Evolutionary conservation across 2,329 filamentous ascomycete species (phyloP), one percentile per base, ranked within the genome.

Genomic region (Apiospora sp.): DNA sequence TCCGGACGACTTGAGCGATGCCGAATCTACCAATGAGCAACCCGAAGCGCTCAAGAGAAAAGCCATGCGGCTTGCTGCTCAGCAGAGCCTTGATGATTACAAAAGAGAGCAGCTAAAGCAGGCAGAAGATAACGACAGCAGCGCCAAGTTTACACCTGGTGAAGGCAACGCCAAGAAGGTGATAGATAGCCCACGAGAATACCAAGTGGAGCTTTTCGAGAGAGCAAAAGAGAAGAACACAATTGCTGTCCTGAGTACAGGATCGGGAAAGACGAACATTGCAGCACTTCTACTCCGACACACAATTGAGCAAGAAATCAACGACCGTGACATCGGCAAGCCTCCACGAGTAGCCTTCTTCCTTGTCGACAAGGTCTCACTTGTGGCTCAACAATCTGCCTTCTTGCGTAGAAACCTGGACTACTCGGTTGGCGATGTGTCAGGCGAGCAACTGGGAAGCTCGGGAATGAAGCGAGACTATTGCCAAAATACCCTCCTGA

Each of bases 241-340:
- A 10, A 97, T 99, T 76, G 95, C 96, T 0, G 96, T 99, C 0
- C 87, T 98, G 10, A 71, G 75, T 19, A 70, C 71, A 43, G 27
- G 96, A 16, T 95, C 94, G 4, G 96, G 96, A 2, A 99, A 99
- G 83, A 99, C 96, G 0, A 86, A 98, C n/a, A 98, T 99, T 77
- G 95, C 96, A 0, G 95, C 94, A 0, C 87, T 98, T 3, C 87
- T 99, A 6, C 87, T 98, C 34, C 90, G 92, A 51, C 90, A 97
- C 80, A 87, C 90, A 13, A 87, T 98, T 43, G 90, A 94, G 51
- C 86, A 92, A 73, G 96, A 99, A 80, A 83, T 98, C 1, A 91
- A 94, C 74, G 84, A 90, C 75, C 89, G 95, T 51, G 87, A 86
- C 0, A 78, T 83, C 2, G 92, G 92, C 2, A 86, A 86, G n/a